A percentile compares a stretch with the other conserved stretches of the same genome.
phyloP scores from a whole-genome alignment of 139 green algal species.

The Closterium sp. region DNA sequence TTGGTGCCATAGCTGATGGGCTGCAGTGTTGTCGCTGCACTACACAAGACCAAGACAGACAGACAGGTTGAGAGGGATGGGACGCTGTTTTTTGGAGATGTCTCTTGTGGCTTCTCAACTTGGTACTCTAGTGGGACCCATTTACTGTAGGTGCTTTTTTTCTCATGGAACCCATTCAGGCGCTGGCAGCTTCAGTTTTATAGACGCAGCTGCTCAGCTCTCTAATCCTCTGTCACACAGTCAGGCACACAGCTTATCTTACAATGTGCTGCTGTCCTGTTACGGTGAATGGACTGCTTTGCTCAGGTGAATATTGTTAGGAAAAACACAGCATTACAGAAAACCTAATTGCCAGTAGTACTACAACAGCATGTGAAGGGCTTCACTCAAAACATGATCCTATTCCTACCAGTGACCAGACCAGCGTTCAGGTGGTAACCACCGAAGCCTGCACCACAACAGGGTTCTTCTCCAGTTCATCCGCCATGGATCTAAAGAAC shows the following conservation, averaged over 20 bases:
- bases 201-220: not conserved
- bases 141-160: no score
- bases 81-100: no score
- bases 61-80: not conserved
- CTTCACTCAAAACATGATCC: no score
- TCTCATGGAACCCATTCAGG: no score
- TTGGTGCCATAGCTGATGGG: not conserved
- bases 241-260: not conserved
- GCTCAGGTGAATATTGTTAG: not conserved
- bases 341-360: no score
- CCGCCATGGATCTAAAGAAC: conserved; percentile 14
- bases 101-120: no score
- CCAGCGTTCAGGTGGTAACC: no score
- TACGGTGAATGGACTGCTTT: not conserved
- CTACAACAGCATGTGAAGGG: no score
- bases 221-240: not conserved
- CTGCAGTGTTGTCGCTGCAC: not conserved
- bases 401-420: no score
- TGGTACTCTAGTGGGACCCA: no score
- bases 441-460: conserved; percentile 14
- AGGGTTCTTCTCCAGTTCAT: conserved; percentile 34
- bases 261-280: not conserved
- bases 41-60: not conserved
- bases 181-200: no score
- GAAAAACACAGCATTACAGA: not conserved